A percentile compares a stretch with the other conserved stretches of the same genome.
These are phyloP conservation scores for Yamadazyma friedrichii DNA, from an alignment of 1,139 yeast species.

Conservation along the genomic window DNA sequence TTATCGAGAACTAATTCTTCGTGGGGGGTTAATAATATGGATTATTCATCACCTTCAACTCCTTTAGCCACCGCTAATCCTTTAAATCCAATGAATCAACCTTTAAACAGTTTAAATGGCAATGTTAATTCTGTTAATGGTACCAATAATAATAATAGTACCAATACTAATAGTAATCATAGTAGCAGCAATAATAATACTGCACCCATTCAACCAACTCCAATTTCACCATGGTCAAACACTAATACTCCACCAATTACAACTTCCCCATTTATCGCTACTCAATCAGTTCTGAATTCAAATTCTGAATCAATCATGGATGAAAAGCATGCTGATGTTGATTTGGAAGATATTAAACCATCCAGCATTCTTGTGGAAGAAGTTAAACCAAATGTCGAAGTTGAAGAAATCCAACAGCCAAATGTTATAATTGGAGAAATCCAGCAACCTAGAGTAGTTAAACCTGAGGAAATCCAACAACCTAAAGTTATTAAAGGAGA, in stretches of 20 bases:
- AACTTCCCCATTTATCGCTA: constrained; percentile 38
- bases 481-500: constrained; percentile 5
- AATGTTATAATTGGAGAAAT: constrained; percentile 8
- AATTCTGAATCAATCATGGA: constrained; percentile 2
- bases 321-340: not conserved
- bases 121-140: not conserved
- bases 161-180: not conserved
- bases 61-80: constrained; percentile 16
- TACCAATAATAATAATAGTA: not conserved
- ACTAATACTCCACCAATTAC: constrained; percentile 22
- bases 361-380: not conserved
- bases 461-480: constrained; percentile 6
- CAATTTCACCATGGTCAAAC: constrained; percentile 45
- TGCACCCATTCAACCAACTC: constrained; percentile 11
- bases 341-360: not conserved
- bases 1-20: constrained; percentile 37
- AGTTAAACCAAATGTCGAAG: constrained; percentile 5
- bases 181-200: not conserved
- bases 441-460: constrained; percentile 9
- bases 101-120: constrained; percentile 6
- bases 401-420: constrained; percentile 11
- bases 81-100: constrained; percentile 4
- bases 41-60: constrained; percentile 26
- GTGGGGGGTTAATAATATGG: constrained; percentile 31
- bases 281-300: constrained; percentile 9